These are phyloP conservation scores for Gymnopilus junonius DNA, from an alignment of 768 basidiomycete genomes.

Conservation along the genomic window DNA sequence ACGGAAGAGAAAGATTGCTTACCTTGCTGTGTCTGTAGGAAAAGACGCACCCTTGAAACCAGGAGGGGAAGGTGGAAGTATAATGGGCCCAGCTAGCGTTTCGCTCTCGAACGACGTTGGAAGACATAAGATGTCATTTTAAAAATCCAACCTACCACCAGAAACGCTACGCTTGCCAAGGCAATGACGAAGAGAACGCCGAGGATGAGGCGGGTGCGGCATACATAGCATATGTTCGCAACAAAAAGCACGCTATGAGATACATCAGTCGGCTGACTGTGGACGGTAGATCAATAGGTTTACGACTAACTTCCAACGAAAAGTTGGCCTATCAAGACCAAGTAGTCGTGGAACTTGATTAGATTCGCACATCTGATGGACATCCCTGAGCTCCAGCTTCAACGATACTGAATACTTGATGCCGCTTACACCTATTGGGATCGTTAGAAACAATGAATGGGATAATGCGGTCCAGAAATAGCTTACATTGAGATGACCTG, in stretches of 20 bases:
- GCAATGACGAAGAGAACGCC: constrained; percentile 2
- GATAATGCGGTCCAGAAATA: too few species aligned
- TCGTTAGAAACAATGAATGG: constrained; percentile 5
- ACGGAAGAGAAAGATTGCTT: neutral
- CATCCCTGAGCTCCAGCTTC: too few species aligned
- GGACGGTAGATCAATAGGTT: neutral
- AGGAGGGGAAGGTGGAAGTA: neutral
- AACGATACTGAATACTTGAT: too few species aligned
- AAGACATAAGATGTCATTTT: neutral
- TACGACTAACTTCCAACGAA: neutral
- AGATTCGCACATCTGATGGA: neutral
- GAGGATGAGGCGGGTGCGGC: constrained; percentile 4
- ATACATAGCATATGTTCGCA: constrained; percentile 17
- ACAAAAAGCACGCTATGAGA: constrained; percentile 6
- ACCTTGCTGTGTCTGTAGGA: neutral
- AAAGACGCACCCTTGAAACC: neutral
- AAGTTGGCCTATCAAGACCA: neutral
- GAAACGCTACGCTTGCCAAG: neutral
- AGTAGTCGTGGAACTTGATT: neutral
- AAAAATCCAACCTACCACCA: neutral
- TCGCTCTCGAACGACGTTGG: neutral
- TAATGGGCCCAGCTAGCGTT: neutral
- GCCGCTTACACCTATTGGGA: neutral
- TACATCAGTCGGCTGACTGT: too few species aligned
- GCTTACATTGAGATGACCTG: neutral